Percentiles rank a stretch among this genome's conserved stretches.
phyloP scores from a whole-genome alignment of 2,329 filamentous ascomycete species.

The Endothia cerciana region DNA sequence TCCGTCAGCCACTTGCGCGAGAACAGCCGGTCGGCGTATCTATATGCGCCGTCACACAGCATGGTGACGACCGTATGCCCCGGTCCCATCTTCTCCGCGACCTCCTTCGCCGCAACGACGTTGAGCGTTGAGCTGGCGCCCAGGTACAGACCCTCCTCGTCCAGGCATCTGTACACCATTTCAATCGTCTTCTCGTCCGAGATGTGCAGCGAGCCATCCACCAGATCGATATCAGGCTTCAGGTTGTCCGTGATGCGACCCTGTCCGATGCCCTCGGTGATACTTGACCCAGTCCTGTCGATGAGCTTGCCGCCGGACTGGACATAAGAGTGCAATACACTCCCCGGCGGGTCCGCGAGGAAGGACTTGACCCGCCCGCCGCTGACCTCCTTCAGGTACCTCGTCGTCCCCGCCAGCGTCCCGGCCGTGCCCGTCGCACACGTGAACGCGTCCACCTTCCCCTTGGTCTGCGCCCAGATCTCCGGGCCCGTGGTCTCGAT shows the following conservation, averaged over 20 bases:
- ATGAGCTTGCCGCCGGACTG: slow-evolving; percentile 78
- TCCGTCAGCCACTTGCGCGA: slow-evolving; percentile 86
- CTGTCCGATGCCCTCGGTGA: slow-evolving; percentile 98
- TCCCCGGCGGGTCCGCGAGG: slow-evolving; percentile 92
- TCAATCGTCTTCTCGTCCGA: slow-evolving; percentile 92
- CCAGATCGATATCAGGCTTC: slow-evolving; percentile 76
- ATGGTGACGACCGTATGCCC: slow-evolving; percentile 93
- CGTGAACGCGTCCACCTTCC: slow-evolving; percentile 89
- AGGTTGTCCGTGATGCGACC: slow-evolving; percentile 96
- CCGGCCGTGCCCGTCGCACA: slow-evolving; percentile 93
- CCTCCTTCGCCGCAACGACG: slow-evolving; percentile 92
- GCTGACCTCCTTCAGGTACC: slow-evolving; percentile 84
- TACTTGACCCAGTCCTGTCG: slow-evolving; percentile 84
- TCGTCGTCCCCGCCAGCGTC: slow-evolving; percentile 84
- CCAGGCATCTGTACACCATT: slow-evolving; percentile 96
- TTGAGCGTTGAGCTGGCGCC: slow-evolving; percentile 94
- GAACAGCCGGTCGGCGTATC: slow-evolving; percentile 93
- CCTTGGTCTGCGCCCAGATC: slow-evolving; percentile 90
- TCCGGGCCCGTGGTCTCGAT: slow-evolving; percentile 97
- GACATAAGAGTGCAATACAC: slow-evolving; percentile 91
- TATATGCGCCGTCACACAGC: slow-evolving; percentile 94
- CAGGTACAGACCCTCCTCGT: slow-evolving; percentile 94
- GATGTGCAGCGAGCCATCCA: slow-evolving; percentile 85
- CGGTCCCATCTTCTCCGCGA: slow-evolving; percentile 85
- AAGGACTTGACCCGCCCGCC: slow-evolving; percentile 81